Base-by-base conservation (phyloP, 106 monocot species). In the Allium fistulosum region DNA sequence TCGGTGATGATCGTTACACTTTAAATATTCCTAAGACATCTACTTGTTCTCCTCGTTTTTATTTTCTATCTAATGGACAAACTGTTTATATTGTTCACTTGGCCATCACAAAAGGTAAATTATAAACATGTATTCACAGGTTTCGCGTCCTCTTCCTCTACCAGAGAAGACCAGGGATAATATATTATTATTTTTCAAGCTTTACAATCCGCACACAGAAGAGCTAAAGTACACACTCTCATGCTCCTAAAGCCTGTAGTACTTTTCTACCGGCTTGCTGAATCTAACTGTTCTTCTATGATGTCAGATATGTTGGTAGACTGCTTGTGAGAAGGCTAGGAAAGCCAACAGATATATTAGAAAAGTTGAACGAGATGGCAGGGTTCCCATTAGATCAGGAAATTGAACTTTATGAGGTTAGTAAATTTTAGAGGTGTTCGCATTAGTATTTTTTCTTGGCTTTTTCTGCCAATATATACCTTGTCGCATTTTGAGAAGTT, bases 341-440 rank as follows among this genome's bases (percentile, higher is more conserved):
- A 49, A 97, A 87, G 62, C 97, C 97, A 65, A 26, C 62, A 27
- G 97, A 97, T 61, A 92, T 97, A 46, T 71, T 97, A 50, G 62
- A 74, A 37, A 97, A 87, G 73, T 61, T 97, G 62, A 97, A 97
- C 80, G 87, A 92, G 81, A 80, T 97, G 85, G 88, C 92, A 75
- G 92, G 97, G 13, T 97, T 92, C 60, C 66, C 77, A 63, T 75
- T 74, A 46, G 74, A 82, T 76, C 85, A 92, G 71, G 89, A 97
- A 79, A 89, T 97, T 81, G 86, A 87, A 79, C 80, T 97, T 26
- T 97, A 84, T 74, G 97, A 97, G 97, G 96, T 92, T 11, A 69
- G 46, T 57, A 55, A 12, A 15, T 55, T 4, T 52, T 12, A 6
- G 15, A 53, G 57, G 17, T 48, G 13, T 51, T 8, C 59, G 57